These are phyloP conservation scores for Chaetomium sp. DNA, from an alignment of 2,329 filamentous ascomycete genomes.

Conservation along the genomic window DNA sequence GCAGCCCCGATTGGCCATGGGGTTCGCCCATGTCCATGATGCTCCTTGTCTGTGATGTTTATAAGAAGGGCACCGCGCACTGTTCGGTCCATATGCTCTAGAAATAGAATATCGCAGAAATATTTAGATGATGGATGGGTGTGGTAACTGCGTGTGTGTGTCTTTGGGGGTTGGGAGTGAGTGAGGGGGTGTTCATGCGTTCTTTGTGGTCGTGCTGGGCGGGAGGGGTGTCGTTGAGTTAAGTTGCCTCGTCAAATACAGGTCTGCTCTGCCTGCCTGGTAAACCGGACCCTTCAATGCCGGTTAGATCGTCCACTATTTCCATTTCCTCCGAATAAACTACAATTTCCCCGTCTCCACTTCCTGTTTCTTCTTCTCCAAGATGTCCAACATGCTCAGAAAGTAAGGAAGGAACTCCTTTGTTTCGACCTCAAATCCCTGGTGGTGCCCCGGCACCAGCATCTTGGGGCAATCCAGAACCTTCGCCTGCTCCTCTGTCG, in stretches of 20 bases:
- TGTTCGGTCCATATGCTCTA: too few species aligned
- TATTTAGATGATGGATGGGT: neutral
- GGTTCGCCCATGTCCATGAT: too few species aligned
- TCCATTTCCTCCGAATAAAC: neutral
- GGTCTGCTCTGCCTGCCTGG: neutral
- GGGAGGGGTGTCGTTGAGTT: neutral
- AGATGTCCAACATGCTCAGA: constrained; percentile 32
- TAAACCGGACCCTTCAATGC: neutral
- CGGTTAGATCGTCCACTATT: neutral
- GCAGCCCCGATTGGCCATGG: constrained; percentile 20
- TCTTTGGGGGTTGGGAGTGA: too few species aligned
- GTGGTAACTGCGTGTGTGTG: too few species aligned
- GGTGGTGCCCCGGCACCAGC: constrained; percentile 39
- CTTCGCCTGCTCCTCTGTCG: constrained; percentile 37
- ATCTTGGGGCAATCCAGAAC: constrained; percentile 36
- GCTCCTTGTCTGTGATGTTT: neutral
- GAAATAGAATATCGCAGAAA: neutral
- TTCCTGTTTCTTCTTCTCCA: constrained; percentile 17
- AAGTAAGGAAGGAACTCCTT: constrained; percentile 37
- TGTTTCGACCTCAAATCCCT: constrained; percentile 39
- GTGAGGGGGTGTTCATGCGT: neutral
- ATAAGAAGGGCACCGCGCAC: neutral
- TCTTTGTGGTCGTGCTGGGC: neutral
- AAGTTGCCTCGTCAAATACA: neutral
- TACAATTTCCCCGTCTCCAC: neutral